Evolutionary conservation across 768 basidiomycete species (phyloP).

Genomic region (Agaricus bisporus): DNA sequence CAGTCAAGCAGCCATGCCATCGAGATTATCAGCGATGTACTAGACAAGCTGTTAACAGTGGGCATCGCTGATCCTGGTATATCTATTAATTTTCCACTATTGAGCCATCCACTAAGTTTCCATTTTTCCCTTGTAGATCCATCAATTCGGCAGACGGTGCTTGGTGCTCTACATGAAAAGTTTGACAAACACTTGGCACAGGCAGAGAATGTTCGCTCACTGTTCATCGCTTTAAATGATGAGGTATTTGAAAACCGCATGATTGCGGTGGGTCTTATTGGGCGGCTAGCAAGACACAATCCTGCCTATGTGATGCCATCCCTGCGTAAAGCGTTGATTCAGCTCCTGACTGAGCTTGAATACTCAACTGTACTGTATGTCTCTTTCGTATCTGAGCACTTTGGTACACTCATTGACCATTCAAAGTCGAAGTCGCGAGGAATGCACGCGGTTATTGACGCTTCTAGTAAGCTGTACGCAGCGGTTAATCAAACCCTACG

Average conservation of each 20-base stretch:
- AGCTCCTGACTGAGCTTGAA: slow-evolving; percentile 93
- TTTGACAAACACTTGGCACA: slow-evolving; percentile 98
- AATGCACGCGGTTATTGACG: slow-evolving; percentile 89
- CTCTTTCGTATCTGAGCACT: not conserved
- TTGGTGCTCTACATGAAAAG: slow-evolving; percentile 81
- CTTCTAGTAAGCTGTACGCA: slow-evolving; percentile 88
- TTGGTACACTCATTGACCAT: slow-evolving; percentile 5
- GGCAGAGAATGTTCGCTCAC: slow-evolving; percentile 94
- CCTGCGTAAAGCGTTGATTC: slow-evolving; percentile 89
- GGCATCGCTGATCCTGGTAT: slow-evolving; percentile 94
- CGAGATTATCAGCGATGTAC: slow-evolving; percentile 95
- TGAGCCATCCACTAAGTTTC: slow-evolving; percentile 3
- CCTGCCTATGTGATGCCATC: slow-evolving; percentile 99
- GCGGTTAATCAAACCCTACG: slow-evolving; percentile 92
- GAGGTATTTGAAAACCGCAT: slow-evolving; percentile 93
- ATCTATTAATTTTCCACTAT: slow-evolving; percentile 10
- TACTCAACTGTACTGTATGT: slow-evolving; percentile 79
- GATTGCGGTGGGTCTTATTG: slow-evolving; percentile 84
- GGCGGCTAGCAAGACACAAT: slow-evolving; percentile 89
- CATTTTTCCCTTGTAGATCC: slow-evolving; percentile 43
- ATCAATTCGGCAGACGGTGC: slow-evolving; percentile 78
- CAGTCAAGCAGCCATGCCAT: slow-evolving; percentile 95
- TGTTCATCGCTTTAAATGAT: slow-evolving; percentile 97
- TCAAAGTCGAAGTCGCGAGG: slow-evolving; percentile 76
- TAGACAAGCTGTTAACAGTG: slow-evolving; percentile 92